Conservation (phyloP, 768 basidiomycete genomes). For the Mycena rosella region DNA sequence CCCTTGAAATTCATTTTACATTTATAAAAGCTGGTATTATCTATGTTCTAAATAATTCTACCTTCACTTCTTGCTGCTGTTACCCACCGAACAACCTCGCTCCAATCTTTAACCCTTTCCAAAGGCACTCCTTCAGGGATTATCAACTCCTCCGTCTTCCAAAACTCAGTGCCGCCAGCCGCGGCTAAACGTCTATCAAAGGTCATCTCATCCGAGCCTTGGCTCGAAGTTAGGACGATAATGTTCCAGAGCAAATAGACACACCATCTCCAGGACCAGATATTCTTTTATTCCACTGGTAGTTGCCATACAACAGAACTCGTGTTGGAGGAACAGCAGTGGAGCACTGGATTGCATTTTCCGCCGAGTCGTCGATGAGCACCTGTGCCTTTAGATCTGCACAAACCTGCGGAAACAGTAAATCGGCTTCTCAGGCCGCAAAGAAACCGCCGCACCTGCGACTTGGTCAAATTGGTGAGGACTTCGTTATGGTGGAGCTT, state of each 20-base stretch:
- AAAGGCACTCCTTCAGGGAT: constrained; percentile 64
- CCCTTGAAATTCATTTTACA: too few species aligned
- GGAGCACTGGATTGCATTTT: constrained; percentile 77
- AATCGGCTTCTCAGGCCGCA: not conserved
- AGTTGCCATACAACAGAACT: constrained; percentile 81
- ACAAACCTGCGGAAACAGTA: constrained; percentile 66
- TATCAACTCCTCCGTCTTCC: constrained; percentile 65
- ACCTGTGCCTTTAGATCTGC: constrained; percentile 70
- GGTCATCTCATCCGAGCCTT: constrained; percentile 58
- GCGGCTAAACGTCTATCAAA: constrained; percentile 64
- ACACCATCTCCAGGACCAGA: constrained; percentile 58
- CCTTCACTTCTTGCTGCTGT: constrained; percentile 45
- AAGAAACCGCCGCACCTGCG: constrained; percentile 60
- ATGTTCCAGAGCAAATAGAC: not conserved
- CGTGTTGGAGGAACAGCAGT: constrained; percentile 62
- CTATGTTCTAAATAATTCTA: constrained; percentile 35
- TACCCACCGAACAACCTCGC: constrained; percentile 65
- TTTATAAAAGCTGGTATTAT: not conserved
- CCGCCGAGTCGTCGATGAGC: constrained; percentile 85
- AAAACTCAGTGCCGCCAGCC: constrained; percentile 65
- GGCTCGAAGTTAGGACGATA: not conserved
- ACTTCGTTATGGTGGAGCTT: constrained; percentile 58
- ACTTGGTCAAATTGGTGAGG: constrained; percentile 74
- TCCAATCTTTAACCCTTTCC: constrained; percentile 73
- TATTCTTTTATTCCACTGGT: constrained; percentile 79